These are phyloP conservation scores for Aspergillus tubingensis DNA, from an alignment of 2,329 filamentous ascomycete genomes.

Conservation along the genomic window DNA sequence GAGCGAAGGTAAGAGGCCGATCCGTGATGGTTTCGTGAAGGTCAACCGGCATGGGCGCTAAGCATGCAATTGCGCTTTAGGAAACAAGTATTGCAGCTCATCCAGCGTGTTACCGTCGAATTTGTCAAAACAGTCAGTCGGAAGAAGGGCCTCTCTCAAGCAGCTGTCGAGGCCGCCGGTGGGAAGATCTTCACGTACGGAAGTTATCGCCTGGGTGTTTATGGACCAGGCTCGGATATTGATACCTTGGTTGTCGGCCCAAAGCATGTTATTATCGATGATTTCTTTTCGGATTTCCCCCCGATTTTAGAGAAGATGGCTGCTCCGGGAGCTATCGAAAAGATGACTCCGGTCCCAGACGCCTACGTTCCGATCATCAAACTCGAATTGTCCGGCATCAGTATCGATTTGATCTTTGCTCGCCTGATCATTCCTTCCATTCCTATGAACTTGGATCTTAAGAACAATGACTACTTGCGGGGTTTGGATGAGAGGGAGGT, in stretches of 20 bases:
- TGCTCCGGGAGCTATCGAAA: conserved; percentile 75
- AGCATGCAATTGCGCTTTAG: conserved; percentile 45
- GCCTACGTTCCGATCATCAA: conserved; percentile 98
- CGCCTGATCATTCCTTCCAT: conserved; percentile 72
- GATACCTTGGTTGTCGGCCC: conserved; percentile 93
- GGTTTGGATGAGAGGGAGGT: conserved; percentile 85
- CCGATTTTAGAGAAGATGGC: conserved; percentile 74
- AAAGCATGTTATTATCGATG: conserved; percentile 81
- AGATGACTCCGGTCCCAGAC: conserved; percentile 81
- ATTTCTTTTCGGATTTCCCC: conserved; percentile 93
- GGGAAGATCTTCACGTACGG: conserved; percentile 96
- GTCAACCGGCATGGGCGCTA: conserved; percentile 1
- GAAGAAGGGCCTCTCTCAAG: conserved; percentile 71
- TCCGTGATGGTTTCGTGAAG: neutral
- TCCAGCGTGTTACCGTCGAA: conserved; percentile 79
- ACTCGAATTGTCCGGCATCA: conserved; percentile 85
- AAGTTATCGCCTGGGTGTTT: conserved; percentile 91
- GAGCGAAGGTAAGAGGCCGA: conserved; percentile 66
- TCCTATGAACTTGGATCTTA: conserved; percentile 71
- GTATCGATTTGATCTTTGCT: conserved; percentile 91
- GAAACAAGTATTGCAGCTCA: conserved; percentile 69
- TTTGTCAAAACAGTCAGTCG: conserved; percentile 82
- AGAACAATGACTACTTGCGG: conserved; percentile 79
- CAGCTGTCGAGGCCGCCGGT: conserved; percentile 77
- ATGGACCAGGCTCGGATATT: conserved; percentile 92